A percentile compares a stretch with the other conserved stretches of the same genome.
Conservation (phyloP, 2,329 filamentous ascomycete genomes). For the Beauveria sp. region DNA sequence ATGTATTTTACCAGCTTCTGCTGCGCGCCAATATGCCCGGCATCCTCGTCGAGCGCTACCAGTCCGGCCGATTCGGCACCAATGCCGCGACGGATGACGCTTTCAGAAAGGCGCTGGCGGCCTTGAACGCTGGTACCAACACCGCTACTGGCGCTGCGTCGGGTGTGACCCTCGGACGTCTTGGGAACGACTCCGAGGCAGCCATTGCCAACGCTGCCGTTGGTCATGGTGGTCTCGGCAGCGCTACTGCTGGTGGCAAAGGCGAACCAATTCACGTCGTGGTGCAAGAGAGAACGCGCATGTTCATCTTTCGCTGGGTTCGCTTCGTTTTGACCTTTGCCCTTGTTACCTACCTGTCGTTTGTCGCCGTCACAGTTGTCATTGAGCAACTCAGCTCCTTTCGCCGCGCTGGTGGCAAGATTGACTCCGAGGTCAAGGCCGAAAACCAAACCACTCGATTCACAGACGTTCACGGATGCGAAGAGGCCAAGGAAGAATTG, state of each 20-base stretch:
- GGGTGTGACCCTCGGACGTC: conserved; percentile 18
- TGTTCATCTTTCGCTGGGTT: conserved; percentile 80
- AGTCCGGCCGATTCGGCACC: conserved; percentile 75
- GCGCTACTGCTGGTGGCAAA: conserved; percentile 55
- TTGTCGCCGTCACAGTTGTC: conserved; percentile 72
- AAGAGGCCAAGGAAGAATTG: conserved; percentile 96
- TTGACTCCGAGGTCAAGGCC: conserved; percentile 79
- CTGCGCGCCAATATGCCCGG: conserved; percentile 89
- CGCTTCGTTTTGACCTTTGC: conserved; percentile 77
- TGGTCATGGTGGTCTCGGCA: conserved; percentile 14
- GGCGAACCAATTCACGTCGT: conserved; percentile 89
- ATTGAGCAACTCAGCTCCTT: conserved; percentile 74
- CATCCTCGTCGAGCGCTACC: conserved; percentile 84
- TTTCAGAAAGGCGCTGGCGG: conserved; percentile 64
- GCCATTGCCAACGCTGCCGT: conserved; percentile 22
- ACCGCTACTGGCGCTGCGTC: conserved; percentile 18
- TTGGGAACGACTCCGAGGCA: conserved; percentile 23
- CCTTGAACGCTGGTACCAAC: conserved; percentile 24
- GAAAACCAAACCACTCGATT: conserved; percentile 90
- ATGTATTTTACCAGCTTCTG: conserved; percentile 87
- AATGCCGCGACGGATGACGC: conserved; percentile 71
- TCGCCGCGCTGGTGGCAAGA: conserved; percentile 61
- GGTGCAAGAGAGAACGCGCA: conserved; percentile 80
- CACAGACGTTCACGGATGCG: conserved; percentile 89
- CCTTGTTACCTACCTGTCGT: conserved; percentile 68